Evolutionary conservation across 306 rosid genomes (phyloP), one percentile per base, ranked within the genome.

Genomic region (Begonia fuchsioides): DNA sequence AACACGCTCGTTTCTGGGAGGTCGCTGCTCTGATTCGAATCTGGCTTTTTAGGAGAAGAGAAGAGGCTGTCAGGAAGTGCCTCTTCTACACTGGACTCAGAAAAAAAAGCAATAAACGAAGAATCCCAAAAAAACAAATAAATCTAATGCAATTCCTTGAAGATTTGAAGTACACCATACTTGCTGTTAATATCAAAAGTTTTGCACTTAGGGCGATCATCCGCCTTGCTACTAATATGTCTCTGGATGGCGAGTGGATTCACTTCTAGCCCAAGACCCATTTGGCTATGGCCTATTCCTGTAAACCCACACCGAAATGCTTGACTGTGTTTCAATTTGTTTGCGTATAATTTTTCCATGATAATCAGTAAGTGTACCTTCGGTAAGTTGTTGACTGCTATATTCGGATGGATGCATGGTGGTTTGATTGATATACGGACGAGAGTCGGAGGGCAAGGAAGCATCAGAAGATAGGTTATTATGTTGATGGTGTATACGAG

Each of bases 41-140:
- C 66, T n/a, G 77, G 79, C 54, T 79, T 84, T 56, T 75, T 72
- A 49, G 95, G 93, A 39, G 90, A 84, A 53, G 95, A 80, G 51
- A 79, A 84, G 54, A 80, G 82, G 65, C 69, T 84, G 41, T 84
- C 95, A 6, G 93, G 95, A 71, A 90, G 97, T 55, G 55, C 79
- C 68, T 79, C 78, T 61, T 74, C 97, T 56, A 70, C 59, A 67
- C 81, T 90, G 72, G 65, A 64, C 50, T 64, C 4, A 26, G 13
- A 17, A 40, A 11, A 64, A 26, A 26, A 0, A 26, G 7, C 15
- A 12, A 40, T 16, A 12, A 47, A 57, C 32, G 52, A 50, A 15
- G 39, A 35, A 43, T 51, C 47, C 41, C 41, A 11, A 3, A 46
- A 51, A 26, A 26, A 26, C n/a, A n/a, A n/a, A 26, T 26, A 26